Percentiles rank a stretch among this genome's conserved stretches.
These are phyloP conservation scores for Penicillium sp. DNA, from an alignment of 2,329 filamentous ascomycete genomes.

Conservation along the genomic window DNA sequence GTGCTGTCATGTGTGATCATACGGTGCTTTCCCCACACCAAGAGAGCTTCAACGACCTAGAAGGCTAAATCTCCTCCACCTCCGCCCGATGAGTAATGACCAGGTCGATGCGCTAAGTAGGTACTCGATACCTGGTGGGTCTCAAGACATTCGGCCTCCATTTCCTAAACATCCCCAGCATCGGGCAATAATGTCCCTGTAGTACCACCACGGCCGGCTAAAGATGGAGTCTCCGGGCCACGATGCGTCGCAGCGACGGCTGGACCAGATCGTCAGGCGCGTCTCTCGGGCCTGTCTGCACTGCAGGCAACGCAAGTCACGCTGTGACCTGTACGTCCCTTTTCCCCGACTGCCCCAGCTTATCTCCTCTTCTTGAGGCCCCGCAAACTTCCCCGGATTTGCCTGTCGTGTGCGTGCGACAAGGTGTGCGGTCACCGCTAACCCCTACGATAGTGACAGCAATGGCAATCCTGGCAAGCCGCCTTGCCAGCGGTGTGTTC, in stretches of 20 bases:
- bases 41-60: neutral
- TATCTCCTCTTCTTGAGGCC: neutral
- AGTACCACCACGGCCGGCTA: slow-evolving; percentile 9
- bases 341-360: neutral
- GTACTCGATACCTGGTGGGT: slow-evolving; percentile 7
- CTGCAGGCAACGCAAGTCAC: slow-evolving; percentile 53
- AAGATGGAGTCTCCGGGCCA: slow-evolving; percentile 22
- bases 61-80: neutral
- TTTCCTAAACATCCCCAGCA: slow-evolving; percentile 3
- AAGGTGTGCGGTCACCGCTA: slow-evolving; percentile 5
- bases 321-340: slow-evolving; percentile 53
- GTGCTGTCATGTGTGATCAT: neutral
- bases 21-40: neutral
- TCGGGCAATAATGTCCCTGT: slow-evolving; percentile 10
- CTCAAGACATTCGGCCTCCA: slow-evolving; percentile 12
- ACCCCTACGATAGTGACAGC: slow-evolving; percentile 38
- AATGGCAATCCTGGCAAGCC: slow-evolving; percentile 53
- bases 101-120: neutral
- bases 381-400: slow-evolving; percentile 10
- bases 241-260: slow-evolving; percentile 15
- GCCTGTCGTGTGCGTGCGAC: slow-evolving; percentile 2
- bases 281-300: slow-evolving; percentile 52
- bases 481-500: slow-evolving; percentile 60
- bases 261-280: slow-evolving; percentile 44
- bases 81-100: slow-evolving; percentile 18